Evolutionary conservation across 305 asterid species (phyloP), one percentile per base, ranked within the genome.

Genomic region (Solanum hybrid): DNA sequence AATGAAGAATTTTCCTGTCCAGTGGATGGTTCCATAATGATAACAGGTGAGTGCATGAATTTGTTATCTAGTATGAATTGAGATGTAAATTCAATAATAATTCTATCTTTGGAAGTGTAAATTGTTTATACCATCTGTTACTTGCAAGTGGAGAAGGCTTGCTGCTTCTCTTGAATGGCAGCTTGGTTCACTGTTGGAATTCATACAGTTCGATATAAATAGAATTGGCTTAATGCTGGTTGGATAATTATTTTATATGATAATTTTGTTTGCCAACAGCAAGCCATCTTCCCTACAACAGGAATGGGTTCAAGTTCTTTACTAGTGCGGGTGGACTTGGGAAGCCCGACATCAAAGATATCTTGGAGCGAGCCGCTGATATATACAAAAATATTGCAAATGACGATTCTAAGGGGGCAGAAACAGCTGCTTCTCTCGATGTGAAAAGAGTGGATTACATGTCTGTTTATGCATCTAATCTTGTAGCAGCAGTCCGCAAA

Each of bases 251-350:
- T 80, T 76, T 91, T 82, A 89, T 90, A 77, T 65, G 39, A 29
- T 90, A 72, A 45, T 87, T 93, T 84, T 92, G 80, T 93, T 85
- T 91, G 90, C 88, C 83, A 89, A 92, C 98, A 97, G 99, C 99
- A 14, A 97, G 99, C 92, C 99, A 97, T 94, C 99, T 97, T 91
- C 99, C 99, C 76, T 96, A 93, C 96, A 97, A 97, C 84, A 94
- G 99, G 81, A 97, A 97, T 92, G 99, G 99, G 90, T 95, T 97
- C 89, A 97, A 97, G 93, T 97, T 97, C 94, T 97, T 97, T 91
- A 97, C 99, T 2, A 91, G 91, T 92, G 92, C 94, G 89, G 99
- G 99, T 90, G 99, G 99, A 78, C 97, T 96, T 24, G 99, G 99
- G 93, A 97, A 97, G 93, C 94, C 93, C 79, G 99, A 97, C 93